Evolutionary conservation across 495 filamentous ascomycete species (phyloP).

Genomic region (Echria macrotheca): DNA sequence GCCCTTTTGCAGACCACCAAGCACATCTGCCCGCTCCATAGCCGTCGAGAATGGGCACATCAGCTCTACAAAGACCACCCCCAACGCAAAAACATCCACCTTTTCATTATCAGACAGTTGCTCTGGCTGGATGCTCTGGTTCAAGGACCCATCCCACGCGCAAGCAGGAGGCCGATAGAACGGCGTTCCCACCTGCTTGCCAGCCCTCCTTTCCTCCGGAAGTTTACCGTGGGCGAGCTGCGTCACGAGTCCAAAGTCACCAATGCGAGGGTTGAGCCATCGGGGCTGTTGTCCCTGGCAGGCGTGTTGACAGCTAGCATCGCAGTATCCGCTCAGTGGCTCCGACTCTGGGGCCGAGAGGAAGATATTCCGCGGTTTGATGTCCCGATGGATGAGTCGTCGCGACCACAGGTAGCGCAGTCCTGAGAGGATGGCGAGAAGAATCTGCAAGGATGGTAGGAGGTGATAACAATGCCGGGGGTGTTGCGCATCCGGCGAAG

Average conservation of each 20-base stretch:
- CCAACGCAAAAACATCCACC: constrained; percentile 5
- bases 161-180: constrained; percentile 5
- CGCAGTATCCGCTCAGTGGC: constrained; percentile 1
- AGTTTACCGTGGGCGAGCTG: constrained; percentile 5
- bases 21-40: constrained; percentile 1
- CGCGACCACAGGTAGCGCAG: constrained; percentile 3
- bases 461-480: constrained; percentile 6
- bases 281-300: background rate
- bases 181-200: background rate
- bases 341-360: background rate
- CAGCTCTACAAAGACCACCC: constrained; percentile 6
- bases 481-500: background rate
- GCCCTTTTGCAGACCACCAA: background rate
- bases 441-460: background rate
- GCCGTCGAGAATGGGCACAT: constrained; percentile 4
- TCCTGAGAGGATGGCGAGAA: constrained; percentile 1
- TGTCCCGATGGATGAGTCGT: background rate
- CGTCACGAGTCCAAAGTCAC: constrained; percentile 5
- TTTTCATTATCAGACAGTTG: constrained; percentile 1
- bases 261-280: constrained; percentile 6
- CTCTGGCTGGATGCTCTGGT: background rate
- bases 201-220: background rate
- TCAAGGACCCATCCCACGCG: background rate
- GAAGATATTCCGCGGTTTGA: constrained; percentile 8
- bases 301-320: background rate